Base-by-base conservation (phyloP, 2,329 filamentous ascomycete species). In the Escovopsis sp. region DNA sequence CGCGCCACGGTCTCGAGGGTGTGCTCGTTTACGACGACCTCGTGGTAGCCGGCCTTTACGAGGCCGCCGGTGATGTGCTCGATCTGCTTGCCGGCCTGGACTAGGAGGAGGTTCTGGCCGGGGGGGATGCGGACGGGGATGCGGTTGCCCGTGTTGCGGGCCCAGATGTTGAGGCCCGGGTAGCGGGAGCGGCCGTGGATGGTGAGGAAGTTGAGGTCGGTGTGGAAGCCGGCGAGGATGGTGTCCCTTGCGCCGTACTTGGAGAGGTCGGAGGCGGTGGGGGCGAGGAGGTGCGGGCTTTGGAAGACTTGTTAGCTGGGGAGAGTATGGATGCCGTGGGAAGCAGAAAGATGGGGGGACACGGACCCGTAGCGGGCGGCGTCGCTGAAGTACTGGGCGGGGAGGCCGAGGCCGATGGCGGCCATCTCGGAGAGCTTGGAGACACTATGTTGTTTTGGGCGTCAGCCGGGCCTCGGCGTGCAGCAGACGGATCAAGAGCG, bases 121-220 rank as follows among this genome's bases (percentile, higher is more conserved):
- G 61, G 60, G 0, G 74, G 74, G 48, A 78, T 77, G 58, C 68
- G 67, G 48, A 78, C 74, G 37, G 73, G 58, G 49, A 78, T 75
- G 48, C 69, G 68, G 47, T 63, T 65, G 37, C 74, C 74, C 2
- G 73, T 77, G 65, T 78, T 78, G 50, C 74, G 72, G 19, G 73
- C 74, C 74, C 74, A 78, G 52, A 78, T 70, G 61, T 78, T 68
- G 49, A 78, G 65, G 3, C 74, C 74, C 0, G 74, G 74, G 50
- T 75, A 78, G 45, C 74, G 71, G 28, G 71, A 75, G 49, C 74
- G 74, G 44, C 74, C 74, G 61, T 78, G 74, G 58, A 78, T 78
- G 49, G 74, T 78, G 41, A 78, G 65, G 55, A 77, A 78, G 65
- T 78, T 78, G 45, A 78, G 70, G 52, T 78, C 74, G 1, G 74